Evolutionary conservation across 2,329 filamentous ascomycete genomes (phyloP), one percentile per base, ranked within the genome.

Genomic region (Colletotrichum chrysophilum): DNA sequence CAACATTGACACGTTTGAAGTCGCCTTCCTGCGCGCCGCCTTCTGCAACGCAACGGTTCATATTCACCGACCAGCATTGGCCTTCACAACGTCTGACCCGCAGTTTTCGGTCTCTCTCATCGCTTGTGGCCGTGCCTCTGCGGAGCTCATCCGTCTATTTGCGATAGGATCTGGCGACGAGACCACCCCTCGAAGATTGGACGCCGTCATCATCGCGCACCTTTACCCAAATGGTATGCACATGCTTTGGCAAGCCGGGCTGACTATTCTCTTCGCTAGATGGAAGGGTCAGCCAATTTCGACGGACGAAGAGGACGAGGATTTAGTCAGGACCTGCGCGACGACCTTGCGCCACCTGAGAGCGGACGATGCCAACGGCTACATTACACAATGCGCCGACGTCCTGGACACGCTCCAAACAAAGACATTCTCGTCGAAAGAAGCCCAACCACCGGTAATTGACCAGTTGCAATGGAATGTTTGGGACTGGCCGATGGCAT

Each of bases 401-500:
- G 80, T 80, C 0, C 55, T 81, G 0, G 79, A 79, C 18, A 58
- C 77, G 24, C 56, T 80, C 10, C 70, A 77, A 4, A 55, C 32
- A 18, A 80, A 80, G 70, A 78, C 78, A 1, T 80, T 79, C 32
- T 76, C 77, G 7, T 65, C 74, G 7, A 30, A 74, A 16, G 66
- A 76, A 28, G 32, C 64, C 3, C 56, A 70, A 7, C 71, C 69
- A n/a, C 64, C 70, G 5, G 52, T 38, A 16, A 21, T 75, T 2
- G 78, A 80, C 5, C 77, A 79, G 36, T 66, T 79, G 14, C 79
- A 80, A 13, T 81, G 77, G 78, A 81, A 81, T 24, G 73, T 80
- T 16, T 81, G 78, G 80, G 78, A 81, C 10, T 81, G 79, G 80
- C 80, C 80, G 1, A 79, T 81, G 74, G 80, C 73, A 21, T 81